Conservation (phyloP, 352 stramenopile species). For the Globisporangium radiosum region DNA sequence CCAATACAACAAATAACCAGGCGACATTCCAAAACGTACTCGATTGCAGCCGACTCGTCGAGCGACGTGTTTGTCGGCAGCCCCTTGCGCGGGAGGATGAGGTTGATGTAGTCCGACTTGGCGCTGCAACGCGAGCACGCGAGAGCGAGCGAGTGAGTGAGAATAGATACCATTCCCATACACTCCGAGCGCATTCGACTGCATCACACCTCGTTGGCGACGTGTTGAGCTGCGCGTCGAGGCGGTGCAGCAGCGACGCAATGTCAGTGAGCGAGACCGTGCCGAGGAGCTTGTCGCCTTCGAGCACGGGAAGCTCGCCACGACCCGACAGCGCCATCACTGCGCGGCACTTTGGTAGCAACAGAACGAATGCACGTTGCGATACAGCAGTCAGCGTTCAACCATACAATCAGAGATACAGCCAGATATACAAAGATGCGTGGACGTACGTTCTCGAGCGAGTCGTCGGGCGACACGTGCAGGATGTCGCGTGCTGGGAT, state of each 20-base stretch:
- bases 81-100: conserved; percentile 77
- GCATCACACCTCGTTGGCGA: conserved; percentile 36
- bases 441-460: conserved; percentile 52
- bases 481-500: conserved; percentile 69
- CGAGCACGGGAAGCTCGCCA: conserved; percentile 58
- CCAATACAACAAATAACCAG: too few relatives aligned
- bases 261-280: conserved; percentile 80
- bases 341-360: conserved; percentile 44
- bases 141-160: background rate
- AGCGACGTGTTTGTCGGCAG: conserved; percentile 69
- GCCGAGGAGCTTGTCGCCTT: conserved; percentile 61
- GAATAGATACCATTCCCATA: background rate
- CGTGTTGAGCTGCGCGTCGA: conserved; percentile 42
- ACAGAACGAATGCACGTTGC: background rate
- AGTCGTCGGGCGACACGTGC: conserved; percentile 68
- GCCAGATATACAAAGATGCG: too few relatives aligned
- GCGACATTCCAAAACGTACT: conserved; percentile 1
- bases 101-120: conserved; percentile 88
- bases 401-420: too few relatives aligned
- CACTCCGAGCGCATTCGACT: too few relatives aligned
- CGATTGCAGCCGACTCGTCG: conserved; percentile 8
- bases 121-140: conserved; percentile 38
- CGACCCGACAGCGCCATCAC: conserved; percentile 71
- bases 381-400: background rate
- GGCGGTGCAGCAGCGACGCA: conserved; percentile 60